Evolutionary conservation across 345 rosid species (phyloP), one percentile per base, ranked within the genome.

Genomic region (Bruguiera sexangula): DNA sequence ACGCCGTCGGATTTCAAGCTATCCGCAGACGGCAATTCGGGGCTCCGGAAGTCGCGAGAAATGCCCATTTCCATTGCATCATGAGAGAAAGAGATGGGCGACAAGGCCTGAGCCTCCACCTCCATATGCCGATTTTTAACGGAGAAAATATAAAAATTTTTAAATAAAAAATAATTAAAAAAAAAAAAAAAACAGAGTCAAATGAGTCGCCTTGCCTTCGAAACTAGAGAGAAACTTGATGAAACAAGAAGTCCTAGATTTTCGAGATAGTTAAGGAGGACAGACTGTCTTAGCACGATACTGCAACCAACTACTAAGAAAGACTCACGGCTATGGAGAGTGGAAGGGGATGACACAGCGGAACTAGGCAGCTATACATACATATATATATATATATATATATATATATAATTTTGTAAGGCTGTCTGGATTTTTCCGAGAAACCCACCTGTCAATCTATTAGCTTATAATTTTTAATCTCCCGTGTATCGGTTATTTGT

Each of bases 101-200:
- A 62, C 51, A 75, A 6, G 63, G 85, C 60, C 30, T 65, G 75
- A 21, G 79, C 58, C 11, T 77, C 82, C 10, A 87, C 82, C 75
- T 84, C 84, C 89, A 81, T 87, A 65, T 2, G 19, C n/a, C 20
- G 27, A 19, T 53, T 52, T 32, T 9, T 30, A 67, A 37, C 5
- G 21, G n/a, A 5, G 10, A 56, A 57, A 37, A 2, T 30, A 6
- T 5, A 15, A 31, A 26, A 36, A 55, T 11, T 4, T 1, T 43
- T 0, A 22, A 22, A 22, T 22, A 22, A 22, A 22, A n/a, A n/a
- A n/a, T n/a, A 19, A 22, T 4, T 13, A 2, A 18, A 37, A 21
- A 53, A 55, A 6, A 26, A 9, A 20, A 55, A 8, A 10, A 3
- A 22, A 10, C 60, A 11, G 5, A 22, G 19, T 43, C 50, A 0